phyloP scores from a whole-genome alignment of 306 rosid species.

The Cucurbita maxima region DNA sequence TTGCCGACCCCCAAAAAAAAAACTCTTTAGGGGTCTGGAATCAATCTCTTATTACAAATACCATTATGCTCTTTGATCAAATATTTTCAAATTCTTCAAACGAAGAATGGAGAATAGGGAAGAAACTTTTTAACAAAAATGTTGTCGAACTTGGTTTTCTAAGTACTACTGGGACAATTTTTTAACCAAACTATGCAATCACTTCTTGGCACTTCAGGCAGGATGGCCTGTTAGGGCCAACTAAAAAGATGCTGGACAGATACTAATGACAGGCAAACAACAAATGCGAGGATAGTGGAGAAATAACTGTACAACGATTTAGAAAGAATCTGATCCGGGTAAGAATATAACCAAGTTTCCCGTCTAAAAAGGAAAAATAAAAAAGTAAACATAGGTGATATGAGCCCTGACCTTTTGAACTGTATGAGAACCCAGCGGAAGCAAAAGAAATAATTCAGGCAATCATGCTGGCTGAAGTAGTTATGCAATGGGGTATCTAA shows the following conservation, averaged over 20 bases:
- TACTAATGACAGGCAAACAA: not conserved
- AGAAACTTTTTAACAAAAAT: not conserved
- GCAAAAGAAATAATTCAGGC: constrained; percentile 95
- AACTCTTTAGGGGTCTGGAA: not conserved
- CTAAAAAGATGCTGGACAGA: not conserved
- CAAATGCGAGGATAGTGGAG: not conserved
- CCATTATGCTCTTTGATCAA: not conserved
- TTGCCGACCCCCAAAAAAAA: too few relatives aligned
- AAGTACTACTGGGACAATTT: not conserved
- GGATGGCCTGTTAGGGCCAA: too few relatives aligned
- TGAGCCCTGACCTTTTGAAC: constrained; percentile 62
- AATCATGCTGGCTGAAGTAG: constrained; percentile 76
- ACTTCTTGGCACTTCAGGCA: not conserved
- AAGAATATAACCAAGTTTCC: not conserved
- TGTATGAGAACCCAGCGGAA: constrained; percentile 97
- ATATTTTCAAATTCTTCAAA: not conserved
- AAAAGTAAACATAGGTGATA: not conserved
- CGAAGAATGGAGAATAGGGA: not conserved
- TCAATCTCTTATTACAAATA: not conserved
- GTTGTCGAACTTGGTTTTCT: not conserved
- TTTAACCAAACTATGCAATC: not conserved
- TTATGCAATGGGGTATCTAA: constrained; percentile 77
- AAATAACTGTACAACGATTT: not conserved
- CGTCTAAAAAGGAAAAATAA: not conserved
- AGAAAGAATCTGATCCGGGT: not conserved